Evolutionary conservation across 768 basidiomycete genomes (phyloP), one percentile per base, ranked within the genome.

Genomic region (Pleurotus citrinopileatus): DNA sequence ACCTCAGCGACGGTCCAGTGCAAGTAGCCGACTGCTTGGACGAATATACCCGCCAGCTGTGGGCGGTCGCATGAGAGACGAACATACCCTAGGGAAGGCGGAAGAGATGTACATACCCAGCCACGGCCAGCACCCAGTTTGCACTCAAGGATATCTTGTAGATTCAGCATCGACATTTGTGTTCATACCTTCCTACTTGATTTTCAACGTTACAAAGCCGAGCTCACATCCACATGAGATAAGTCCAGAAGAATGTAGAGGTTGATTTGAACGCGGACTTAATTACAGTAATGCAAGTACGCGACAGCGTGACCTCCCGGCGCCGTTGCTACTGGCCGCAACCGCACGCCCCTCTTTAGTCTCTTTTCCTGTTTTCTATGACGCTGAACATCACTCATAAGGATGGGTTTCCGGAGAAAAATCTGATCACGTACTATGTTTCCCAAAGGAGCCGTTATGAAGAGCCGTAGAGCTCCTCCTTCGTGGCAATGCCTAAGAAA

Each of bases 391-490:
- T n/a, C n/a, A n/a, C n/a, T n/a, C n/a, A n/a, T n/a, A n/a, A 40
- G 17, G 38, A 44, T 44, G 43, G 25, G 43, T n/a, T 44, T 9
- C 7, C 43, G 9, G 17, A 12, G 43, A 44, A 20, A 23, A 44
- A 25, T 6, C 10, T 12, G 23, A 23, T 12, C 5, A 23, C 43
- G 23, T 26, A 44, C 43, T 9, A 12, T 23, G 38, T 7, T 27
- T 28, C 44, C 26, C 48, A 59, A 60, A 47, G 64, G 61, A 19
- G 38, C 12, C 19, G 38, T 65, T 57, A 67, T 59, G 63, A 72
- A 37, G 70, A 70, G 13, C 68, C 65, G 60, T 76, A 78, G 29
- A 78, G 67, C 57, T 78, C 76, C 60, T 78, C 76, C 58, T 76
- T 75, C 46, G 71, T 65, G 52, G 55, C 62, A 42, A 78, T 64